phyloP scores from a whole-genome alignment of 306 rosid species.

The Prunus persica region Prunus_persica_NCBIv2 NC_034010.1:16932001-16932500 shows the following conservation, averaged over 20 bases:
- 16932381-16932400: conserved; percentile 91
- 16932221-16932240: conserved; percentile 82
- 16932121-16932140: not conserved
- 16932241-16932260: conserved; percentile 98
- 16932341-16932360: conserved; percentile 86
- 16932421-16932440: conserved; percentile 97
- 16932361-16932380: conserved; percentile 90
- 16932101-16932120: not conserved
- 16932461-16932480: conserved; percentile 16
- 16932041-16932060: not conserved
- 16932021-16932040: conserved; percentile 14
- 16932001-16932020: conserved; percentile 40
- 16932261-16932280: conserved; percentile 91
- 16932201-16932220: conserved; percentile 89
- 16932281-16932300: conserved; percentile 73
- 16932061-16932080: not conserved
- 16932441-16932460: conserved; percentile 73
- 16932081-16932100: too few species aligned
- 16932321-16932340: conserved; percentile 81
- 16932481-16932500: not conserved
- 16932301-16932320: conserved; percentile 54
- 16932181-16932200: conserved; percentile 75
- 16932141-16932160: conserved; percentile 58
- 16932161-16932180: conserved; percentile 86
- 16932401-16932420: conserved; percentile 73